phyloP scores from a whole-genome alignment of 164 flowering plant genomes.

The Amborella trichopoda region DNA sequence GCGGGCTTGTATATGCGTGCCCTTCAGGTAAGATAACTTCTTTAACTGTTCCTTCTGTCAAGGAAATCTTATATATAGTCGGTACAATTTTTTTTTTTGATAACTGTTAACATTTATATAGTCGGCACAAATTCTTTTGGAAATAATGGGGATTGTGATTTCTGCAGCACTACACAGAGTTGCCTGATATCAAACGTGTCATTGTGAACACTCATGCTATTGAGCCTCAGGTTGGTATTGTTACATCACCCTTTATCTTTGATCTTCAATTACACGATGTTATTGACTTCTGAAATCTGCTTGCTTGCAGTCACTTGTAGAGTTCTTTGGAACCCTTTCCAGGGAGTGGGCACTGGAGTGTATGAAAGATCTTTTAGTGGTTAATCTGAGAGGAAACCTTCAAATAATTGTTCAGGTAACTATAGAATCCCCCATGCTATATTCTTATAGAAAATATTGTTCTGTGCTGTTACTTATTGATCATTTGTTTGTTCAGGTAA shows the following conservation, averaged over 20 bases:
- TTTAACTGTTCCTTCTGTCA: not conserved
- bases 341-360: constrained; percentile 98
- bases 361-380: constrained; percentile 95
- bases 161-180: constrained; percentile 89
- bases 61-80: not conserved
- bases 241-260: not conserved
- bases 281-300: not conserved
- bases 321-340: constrained; percentile 97
- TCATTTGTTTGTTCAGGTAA: no score
- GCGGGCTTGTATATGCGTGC: constrained; percentile 91
- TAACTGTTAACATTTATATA: not conserved
- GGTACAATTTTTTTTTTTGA: not conserved
- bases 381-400: constrained; percentile 92
- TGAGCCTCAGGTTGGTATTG: constrained; percentile 81
- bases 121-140: not conserved
- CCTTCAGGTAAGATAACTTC: constrained; percentile 41
- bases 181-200: constrained; percentile 95
- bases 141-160: not conserved
- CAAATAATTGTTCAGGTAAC: constrained; percentile 99
- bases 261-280: not conserved
- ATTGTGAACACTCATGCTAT: constrained; percentile 99
- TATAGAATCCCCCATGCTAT: no score
- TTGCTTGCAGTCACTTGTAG: constrained; percentile 81
- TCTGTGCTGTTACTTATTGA: no score
- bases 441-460: no score